A percentile compares a stretch with the other conserved stretches of the same genome.
Conservation (phyloP, 2,329 filamentous ascomycete genomes). For the Botryotinia narcissicola region DNA sequence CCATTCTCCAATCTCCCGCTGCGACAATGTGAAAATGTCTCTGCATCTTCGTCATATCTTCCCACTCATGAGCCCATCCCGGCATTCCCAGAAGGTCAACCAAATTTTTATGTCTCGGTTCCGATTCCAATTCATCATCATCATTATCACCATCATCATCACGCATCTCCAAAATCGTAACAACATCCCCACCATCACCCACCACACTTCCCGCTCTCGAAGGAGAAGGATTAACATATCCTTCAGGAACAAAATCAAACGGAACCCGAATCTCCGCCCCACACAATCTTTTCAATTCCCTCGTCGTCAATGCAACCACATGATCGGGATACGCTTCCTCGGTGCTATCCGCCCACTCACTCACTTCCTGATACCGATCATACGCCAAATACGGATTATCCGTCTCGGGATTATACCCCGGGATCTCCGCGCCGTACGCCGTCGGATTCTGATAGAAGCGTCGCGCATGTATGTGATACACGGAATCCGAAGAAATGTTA, state of each 20-base stretch:
- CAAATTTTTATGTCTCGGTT: slow-evolving; percentile 2
- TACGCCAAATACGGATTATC: slow-evolving; percentile 15
- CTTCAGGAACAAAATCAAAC: slow-evolving; percentile 13
- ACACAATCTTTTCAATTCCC: slow-evolving; percentile 9
- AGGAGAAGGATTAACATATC: slow-evolving; percentile 1
- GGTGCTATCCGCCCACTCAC: slow-evolving; percentile 5
- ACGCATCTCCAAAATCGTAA: background rate
- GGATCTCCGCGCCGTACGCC: slow-evolving; percentile 2
- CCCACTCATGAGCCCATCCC: background rate
- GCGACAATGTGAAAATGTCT: slow-evolving; percentile 19
- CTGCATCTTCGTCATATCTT: slow-evolving; percentile 10
- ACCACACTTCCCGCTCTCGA: background rate
- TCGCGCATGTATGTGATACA: slow-evolving; percentile 14
- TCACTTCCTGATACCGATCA: slow-evolving; percentile 8
- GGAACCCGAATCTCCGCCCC: background rate
- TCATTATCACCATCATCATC: background rate
- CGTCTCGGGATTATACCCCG: background rate
- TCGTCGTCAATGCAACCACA: slow-evolving; percentile 11
- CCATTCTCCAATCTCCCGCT: slow-evolving; percentile 9
- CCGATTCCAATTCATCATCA: background rate
- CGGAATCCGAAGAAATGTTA: slow-evolving; percentile 7
- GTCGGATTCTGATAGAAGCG: slow-evolving; percentile 8
- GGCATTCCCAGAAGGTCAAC: background rate
- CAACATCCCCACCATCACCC: background rate
- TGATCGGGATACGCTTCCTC: slow-evolving; percentile 10